Base-by-base conservation (phyloP, 2,329 filamentous ascomycete genomes). In the Colletotrichum sp. region DNA sequence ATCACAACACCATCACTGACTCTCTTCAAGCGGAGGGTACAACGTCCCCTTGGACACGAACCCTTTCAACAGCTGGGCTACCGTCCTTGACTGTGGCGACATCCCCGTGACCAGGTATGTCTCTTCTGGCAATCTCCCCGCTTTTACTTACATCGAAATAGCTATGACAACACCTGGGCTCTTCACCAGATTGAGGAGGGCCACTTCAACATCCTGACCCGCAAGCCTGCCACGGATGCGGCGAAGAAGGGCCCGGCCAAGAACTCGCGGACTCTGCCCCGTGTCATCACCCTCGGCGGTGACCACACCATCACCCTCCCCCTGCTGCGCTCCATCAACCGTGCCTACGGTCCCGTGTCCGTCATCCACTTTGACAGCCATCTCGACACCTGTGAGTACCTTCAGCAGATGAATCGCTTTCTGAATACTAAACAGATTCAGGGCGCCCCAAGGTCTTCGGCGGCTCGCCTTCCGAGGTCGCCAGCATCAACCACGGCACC, bases 401-500 rank as follows among this genome's bases (percentile, higher is more conserved):
- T 15, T 32, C 71, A 9, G 69, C 13, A 9, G 18, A 86, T 80
- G 6, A 21, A 34, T 62, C 8, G 7, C 4, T 24, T 7, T 55
- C 21, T 10, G 15, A 13, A 12, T 16, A 18, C 89, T 77, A 9
- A 24, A 36, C 26, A n/a, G 9, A 90, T 78, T 89, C 89, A 81
- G 95, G 95, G 95, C 92, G 91, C 75, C 95, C 95, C 59, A 96
- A 96, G 83, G 95, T 97, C 30, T 98, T 98, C 80, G 95, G 95
- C 69, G 95, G 95, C 34, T 93, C 94, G 0, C 95, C 95, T 0
- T 94, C 92, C 32, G 90, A 96, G 77, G 91, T 93, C 52, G 95
- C 95, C 24, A 90, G 90, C 78, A 93, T 98, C 86, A 98, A 97
- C 86, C 95, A 97, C 86, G 95, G 95, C 57, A 97, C 95, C 2